A percentile compares a stretch with the other conserved stretches of the same genome.
These are phyloP conservation scores for Acanthochlamys bracteata DNA, from an alignment of 106 monocot genomes.

Conservation along the genomic window DNA sequence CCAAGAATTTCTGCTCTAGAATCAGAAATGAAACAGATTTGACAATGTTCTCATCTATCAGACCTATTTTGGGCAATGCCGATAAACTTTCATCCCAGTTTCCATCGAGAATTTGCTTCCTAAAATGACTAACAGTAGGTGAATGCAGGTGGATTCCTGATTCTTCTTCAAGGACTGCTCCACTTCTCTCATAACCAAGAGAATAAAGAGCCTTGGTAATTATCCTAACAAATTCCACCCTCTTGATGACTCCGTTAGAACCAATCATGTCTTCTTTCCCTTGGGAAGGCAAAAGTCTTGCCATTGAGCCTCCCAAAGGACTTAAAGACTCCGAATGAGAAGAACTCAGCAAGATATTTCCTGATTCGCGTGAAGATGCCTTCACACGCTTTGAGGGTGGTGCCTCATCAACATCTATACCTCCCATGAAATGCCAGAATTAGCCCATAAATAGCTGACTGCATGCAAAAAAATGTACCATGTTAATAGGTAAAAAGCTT, in stretches of 20 bases:
- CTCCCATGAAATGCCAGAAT: constrained; percentile 69
- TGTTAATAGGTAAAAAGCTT: no score
- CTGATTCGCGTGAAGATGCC: constrained; percentile 23
- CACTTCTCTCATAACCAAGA: constrained; percentile 63
- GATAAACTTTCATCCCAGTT: constrained; percentile 56
- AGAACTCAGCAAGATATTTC: constrained; percentile 13
- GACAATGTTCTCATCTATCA: constrained; percentile 27
- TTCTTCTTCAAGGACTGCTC: constrained; percentile 59
- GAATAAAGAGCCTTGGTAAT: constrained; percentile 67
- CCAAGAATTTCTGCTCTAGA: constrained; percentile 64
- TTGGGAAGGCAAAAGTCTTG: constrained; percentile 37
- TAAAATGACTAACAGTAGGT: constrained; percentile 32
- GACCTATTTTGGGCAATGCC: constrained; percentile 38
- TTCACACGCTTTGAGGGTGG: constrained; percentile 61
- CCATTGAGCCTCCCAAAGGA: constrained; percentile 63
- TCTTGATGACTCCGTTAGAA: constrained; percentile 52
- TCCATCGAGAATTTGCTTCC: constrained; percentile 56
- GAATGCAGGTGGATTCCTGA: constrained; percentile 65
- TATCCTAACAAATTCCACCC: constrained; percentile 58
- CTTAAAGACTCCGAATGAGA: constrained; percentile 16
- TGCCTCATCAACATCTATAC: constrained; percentile 45
- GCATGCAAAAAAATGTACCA: not conserved
- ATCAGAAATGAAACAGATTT: constrained; percentile 46
- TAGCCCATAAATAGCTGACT: constrained; percentile 51
- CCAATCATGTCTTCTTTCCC: constrained; percentile 47